These are phyloP conservation scores for Camellia oleifera DNA, from an alignment of 179 eudicot species.

Conservation along the genomic window DNA sequence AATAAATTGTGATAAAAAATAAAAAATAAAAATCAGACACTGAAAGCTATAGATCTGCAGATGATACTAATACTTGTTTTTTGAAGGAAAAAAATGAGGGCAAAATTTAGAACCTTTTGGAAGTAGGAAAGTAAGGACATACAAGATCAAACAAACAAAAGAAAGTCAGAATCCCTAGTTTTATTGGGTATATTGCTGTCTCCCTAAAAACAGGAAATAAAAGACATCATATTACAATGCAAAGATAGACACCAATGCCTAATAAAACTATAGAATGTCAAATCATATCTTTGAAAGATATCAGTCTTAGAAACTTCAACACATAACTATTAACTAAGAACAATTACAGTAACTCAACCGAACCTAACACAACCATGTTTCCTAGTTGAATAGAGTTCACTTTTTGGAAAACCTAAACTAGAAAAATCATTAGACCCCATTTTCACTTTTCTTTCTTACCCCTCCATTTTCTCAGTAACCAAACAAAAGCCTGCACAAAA, in stretches of 20 bases:
- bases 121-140: slow-evolving; percentile 14
- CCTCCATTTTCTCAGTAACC: slow-evolving; percentile 14
- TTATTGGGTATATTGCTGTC: too few relatives aligned
- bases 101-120: neutral
- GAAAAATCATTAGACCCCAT: neutral
- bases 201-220: slow-evolving; percentile 31
- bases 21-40: too few relatives aligned
- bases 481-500: slow-evolving; percentile 21
- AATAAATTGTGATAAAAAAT: too few relatives aligned
- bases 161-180: slow-evolving; percentile 19
- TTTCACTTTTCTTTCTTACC: slow-evolving; percentile 1
- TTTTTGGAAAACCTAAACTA: neutral
- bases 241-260: slow-evolving; percentile 19
- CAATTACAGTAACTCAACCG: neutral
- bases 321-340: neutral
- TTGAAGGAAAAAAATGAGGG: neutral
- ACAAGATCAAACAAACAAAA: slow-evolving; percentile 18
- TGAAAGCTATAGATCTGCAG: slow-evolving; percentile 7
- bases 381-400: slow-evolving; percentile 2
- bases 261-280: slow-evolving; percentile 25
- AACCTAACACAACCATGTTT: neutral
- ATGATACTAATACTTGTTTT: neutral
- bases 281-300: slow-evolving; percentile 23
- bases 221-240: slow-evolving; percentile 22
- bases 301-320: neutral